Evolutionary conservation across 1,284 basidiomycete genomes (phyloP), one percentile per base, ranked within the genome.

Genomic region (Ustilago hordei): DNA sequence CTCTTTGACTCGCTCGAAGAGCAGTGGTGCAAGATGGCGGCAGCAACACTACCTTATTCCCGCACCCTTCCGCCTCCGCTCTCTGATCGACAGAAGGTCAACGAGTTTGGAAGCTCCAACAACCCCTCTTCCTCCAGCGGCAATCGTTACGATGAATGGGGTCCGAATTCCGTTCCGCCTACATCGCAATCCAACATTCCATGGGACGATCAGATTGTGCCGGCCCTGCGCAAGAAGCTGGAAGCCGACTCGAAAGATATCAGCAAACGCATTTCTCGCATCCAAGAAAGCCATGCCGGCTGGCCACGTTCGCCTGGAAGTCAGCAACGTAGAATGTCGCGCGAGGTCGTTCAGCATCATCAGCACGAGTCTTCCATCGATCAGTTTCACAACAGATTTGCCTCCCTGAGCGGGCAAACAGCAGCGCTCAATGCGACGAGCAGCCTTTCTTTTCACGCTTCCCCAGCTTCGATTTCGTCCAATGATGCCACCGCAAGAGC

Each of bases 121-220:
- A 45, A 45, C 19, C 5, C 47, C 8, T 53, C 50, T 32, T 53
- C 50, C 28, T 31, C 31, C 31, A 15, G 13, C 41, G 19, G n/a
- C 28, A 19, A 35, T 32, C 28, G 5, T 9, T 11, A 23, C n/a
- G 73, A 70, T 38, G 67, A 78, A 9, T 78, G 76, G 76, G 76
- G 71, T 11, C 76, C 76, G 1, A 59, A 55, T 8, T 78, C 76
- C 23, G 47, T 78, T 3, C 76, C 76, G 13, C 71, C 71, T 0
- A 28, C 58, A 15, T 35, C 39, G 0, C 43, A 48, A 13, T 34
- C 55, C 55, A 71, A 63, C 48, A 52, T 78, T 8, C 69, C 71
- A 0, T 81, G 78, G 78, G 80, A 81, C 53, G 78, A 79, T 15
- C 73, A 79, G 35, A 64, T 81, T 0, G 78, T 81, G 2, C 80